Evolutionary conservation across 441 rosid genomes (phyloP).

Genomic region (Aleurites moluccanus): DNA sequence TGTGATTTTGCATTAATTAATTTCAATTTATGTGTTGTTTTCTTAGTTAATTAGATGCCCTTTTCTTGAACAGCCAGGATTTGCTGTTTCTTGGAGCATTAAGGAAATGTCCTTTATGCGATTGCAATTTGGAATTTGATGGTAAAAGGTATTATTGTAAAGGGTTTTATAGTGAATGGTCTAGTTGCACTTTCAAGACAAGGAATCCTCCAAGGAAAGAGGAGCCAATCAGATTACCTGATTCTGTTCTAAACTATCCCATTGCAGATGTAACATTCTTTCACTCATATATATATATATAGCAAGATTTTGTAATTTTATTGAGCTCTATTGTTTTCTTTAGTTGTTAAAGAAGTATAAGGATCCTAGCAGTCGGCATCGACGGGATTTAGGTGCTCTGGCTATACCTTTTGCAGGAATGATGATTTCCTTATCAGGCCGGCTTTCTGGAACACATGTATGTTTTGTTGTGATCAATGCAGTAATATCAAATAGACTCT

Average conservation of each 20-base stretch:
- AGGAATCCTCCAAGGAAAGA: conserved; percentile 62
- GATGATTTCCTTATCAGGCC: conserved; percentile 68
- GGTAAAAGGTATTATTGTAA: conserved; percentile 56
- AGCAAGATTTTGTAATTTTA: neutral
- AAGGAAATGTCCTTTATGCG: conserved; percentile 62
- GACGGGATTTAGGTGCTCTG: conserved; percentile 34
- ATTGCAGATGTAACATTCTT: conserved; percentile 44
- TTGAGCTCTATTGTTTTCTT: neutral
- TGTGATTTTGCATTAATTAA: neutral
- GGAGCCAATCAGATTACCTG: conserved; percentile 53
- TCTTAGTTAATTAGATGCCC: neutral
- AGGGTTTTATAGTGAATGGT: conserved; percentile 82
- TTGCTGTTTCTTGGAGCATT: conserved; percentile 64
- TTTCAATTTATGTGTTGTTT: neutral
- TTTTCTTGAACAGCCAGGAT: conserved; percentile 50
- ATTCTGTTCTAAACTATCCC: conserved; percentile 49
- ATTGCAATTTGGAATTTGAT: conserved; percentile 49
- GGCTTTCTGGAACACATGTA: conserved; percentile 72
- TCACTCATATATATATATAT: neutral
- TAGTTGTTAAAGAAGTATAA: conserved; percentile 52
- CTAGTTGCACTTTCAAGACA: conserved; percentile 67
- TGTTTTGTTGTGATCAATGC: neutral
- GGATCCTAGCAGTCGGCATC: conserved; percentile 52
- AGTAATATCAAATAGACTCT: neutral
- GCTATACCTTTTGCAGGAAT: conserved; percentile 65